Evolutionary conservation across 1,139 yeast genomes (phyloP), one percentile per base, ranked within the genome.

Genomic region (Entelexis paramagnoliae): DNA sequence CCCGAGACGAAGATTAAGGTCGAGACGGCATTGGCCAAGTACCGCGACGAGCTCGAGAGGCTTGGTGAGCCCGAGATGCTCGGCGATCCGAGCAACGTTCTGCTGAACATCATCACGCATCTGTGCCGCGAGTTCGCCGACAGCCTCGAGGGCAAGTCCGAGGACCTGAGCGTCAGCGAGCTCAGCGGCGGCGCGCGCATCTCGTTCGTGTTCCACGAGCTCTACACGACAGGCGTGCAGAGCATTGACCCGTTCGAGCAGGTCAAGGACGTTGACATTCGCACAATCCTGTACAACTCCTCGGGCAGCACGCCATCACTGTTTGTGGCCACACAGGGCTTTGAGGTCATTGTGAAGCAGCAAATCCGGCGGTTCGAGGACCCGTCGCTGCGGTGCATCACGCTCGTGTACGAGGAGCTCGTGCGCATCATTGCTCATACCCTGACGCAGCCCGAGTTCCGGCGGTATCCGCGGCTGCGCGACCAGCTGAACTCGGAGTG

Each of bases 171-270:
- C 79, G 66, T 64, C 71, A 83, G 84, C 66, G 96, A 88, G 69
- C 76, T 88, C 61, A 81, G 89, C 59, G 96, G 96, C 68, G 98
- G 98, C 68, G 99, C 99, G 1, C 85, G 99, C 76, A 85, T 91
- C 60, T 83, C 95, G 32, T 93, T 89, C 74, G 98, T 91, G 29
- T 91, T 91, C 74, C 98, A 91, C 67, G 98, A 91, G 71, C 84
- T 91, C 55, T 91, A 81, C 73, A 83, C 89, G 66, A 88, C 86
- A 66, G 98, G 98, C 69, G 79, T 91, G 55, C 80, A 80, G 65
- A 86, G 97, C 0, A 74, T 91, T 55, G 98, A 93, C 67, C 99
- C 99, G 52, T 93, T 86, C 68, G 98, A 91, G 66, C 95, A 89
- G 68, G 89, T 91, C 64, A 89, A 88, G 71, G 98, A 91, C 67